Evolutionary conservation across 176 grass and related monocot species (phyloP).

Genomic region (Musa acuminata): DNA sequence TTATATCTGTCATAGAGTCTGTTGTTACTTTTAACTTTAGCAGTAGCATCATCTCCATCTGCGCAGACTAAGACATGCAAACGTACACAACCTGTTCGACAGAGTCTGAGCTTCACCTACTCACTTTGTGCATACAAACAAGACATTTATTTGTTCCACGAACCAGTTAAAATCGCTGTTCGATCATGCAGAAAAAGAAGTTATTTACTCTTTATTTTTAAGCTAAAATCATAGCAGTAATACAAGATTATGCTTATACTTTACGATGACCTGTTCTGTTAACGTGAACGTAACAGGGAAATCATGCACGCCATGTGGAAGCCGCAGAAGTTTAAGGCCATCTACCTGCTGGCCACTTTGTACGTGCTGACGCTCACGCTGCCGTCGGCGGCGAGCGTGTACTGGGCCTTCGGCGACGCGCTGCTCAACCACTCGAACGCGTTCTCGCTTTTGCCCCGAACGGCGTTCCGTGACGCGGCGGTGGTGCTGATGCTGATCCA

Average conservation of each 20-base stretch:
- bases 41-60: no score
- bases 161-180: no score
- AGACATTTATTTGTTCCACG: no score
- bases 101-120: no score
- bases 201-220: no score
- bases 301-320: constrained; percentile 95
- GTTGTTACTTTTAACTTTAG: background rate
- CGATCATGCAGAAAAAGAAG: no score
- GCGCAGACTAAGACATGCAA: background rate
- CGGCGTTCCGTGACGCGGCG: constrained; percentile 59
- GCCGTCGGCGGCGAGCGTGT: constrained; percentile 83
- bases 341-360: constrained; percentile 82
- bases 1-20: background rate
- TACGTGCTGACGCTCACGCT: constrained; percentile 95
- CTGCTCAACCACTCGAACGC: constrained; percentile 91
- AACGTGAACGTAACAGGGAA: constrained; percentile 31
- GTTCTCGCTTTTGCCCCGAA: constrained; percentile 66
- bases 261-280: background rate
- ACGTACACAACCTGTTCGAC: background rate
- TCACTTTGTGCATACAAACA: no score
- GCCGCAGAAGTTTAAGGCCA: constrained; percentile 94
- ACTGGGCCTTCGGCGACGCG: constrained; percentile 94
- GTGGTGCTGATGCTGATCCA: constrained; percentile 94
- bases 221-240: no score
- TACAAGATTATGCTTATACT: no score